phyloP scores from a whole-genome alignment of 1,284 basidiomycete species.

The Heterobasidion parviporum region DNA sequence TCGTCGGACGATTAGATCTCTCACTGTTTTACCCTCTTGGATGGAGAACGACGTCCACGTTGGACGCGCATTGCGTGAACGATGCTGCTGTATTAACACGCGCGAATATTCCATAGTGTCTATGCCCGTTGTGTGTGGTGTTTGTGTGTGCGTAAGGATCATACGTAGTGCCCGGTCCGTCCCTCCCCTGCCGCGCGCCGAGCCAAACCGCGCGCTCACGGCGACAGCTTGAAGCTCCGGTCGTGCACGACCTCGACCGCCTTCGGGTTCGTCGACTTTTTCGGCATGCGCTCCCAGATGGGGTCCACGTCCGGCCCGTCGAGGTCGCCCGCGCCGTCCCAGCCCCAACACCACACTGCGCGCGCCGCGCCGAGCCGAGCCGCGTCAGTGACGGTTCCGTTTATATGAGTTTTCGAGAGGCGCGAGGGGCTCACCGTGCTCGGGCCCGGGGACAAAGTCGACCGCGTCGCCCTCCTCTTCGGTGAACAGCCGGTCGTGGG shows the following conservation, averaged over 20 bases:
- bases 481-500: slow-evolving; percentile 87
- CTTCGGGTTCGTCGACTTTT: slow-evolving; percentile 50
- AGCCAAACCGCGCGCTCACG: too few species aligned
- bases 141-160: too few species aligned
- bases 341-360: slow-evolving; percentile 96
- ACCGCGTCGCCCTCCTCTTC: slow-evolving; percentile 76
- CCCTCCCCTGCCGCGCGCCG: too few species aligned
- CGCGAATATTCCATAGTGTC: too few species aligned
- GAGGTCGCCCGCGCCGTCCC: slow-evolving; percentile 94
- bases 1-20: too few species aligned
- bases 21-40: too few species aligned
- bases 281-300: slow-evolving; percentile 84
- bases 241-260: slow-evolving; percentile 73
- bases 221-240: slow-evolving; percentile 26
- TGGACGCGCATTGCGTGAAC: too few species aligned
- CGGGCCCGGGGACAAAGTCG: slow-evolving; percentile 75
- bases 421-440: slow-evolving; percentile 56
- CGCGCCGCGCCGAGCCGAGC: background rate
- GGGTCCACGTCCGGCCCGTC: slow-evolving; percentile 94
- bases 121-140: too few species aligned
- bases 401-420: background rate
- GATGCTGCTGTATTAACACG: too few species aligned
- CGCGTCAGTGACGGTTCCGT: background rate
- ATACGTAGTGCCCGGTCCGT: too few species aligned
- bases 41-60: too few species aligned